phyloP scores from a whole-genome alignment of 2,329 filamentous ascomycete species.

The Arthrobotrys conoides region DNA sequence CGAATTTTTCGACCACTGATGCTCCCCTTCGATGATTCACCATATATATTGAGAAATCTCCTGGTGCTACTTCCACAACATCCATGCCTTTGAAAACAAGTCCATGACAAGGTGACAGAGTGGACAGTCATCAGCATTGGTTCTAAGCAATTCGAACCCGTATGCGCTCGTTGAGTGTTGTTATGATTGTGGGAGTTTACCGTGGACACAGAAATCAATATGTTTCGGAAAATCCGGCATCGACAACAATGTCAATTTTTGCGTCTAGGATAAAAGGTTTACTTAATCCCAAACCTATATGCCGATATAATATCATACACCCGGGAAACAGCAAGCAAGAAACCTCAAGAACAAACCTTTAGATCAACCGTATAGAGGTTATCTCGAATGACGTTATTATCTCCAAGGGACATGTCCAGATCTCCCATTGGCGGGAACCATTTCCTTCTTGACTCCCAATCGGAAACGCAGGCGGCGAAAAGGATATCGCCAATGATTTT shows the following conservation, averaged over 20 bases:
- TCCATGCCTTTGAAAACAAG: slow-evolving; percentile 34
- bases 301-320: neutral
- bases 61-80: slow-evolving; percentile 17
- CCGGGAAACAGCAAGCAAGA: too few species aligned
- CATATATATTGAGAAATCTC: slow-evolving; percentile 40
- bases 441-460: slow-evolving; percentile 33
- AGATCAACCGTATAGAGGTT: slow-evolving; percentile 39
- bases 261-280: slow-evolving; percentile 15
- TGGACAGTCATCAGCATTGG: neutral
- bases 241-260: slow-evolving; percentile 23
- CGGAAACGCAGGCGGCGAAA: slow-evolving; percentile 42
- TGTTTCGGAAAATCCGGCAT: slow-evolving; percentile 43
- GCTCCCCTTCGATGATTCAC: slow-evolving; percentile 45
- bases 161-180: neutral
- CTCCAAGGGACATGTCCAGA: slow-evolving; percentile 3
- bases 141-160: neutral
- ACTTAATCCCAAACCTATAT: neutral
- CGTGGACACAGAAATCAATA: slow-evolving; percentile 43
- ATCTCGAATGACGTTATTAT: slow-evolving; percentile 30
- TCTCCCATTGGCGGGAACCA: slow-evolving; percentile 53
- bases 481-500: slow-evolving; percentile 39
- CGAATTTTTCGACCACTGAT: slow-evolving; percentile 48
- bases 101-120: neutral
- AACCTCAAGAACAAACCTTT: slow-evolving; percentile 13
- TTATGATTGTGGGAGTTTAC: slow-evolving; percentile 1